Evolutionary conservation across 148 eudicot species (phyloP).

Genomic region (Camellia lanceoleosa): DNA sequence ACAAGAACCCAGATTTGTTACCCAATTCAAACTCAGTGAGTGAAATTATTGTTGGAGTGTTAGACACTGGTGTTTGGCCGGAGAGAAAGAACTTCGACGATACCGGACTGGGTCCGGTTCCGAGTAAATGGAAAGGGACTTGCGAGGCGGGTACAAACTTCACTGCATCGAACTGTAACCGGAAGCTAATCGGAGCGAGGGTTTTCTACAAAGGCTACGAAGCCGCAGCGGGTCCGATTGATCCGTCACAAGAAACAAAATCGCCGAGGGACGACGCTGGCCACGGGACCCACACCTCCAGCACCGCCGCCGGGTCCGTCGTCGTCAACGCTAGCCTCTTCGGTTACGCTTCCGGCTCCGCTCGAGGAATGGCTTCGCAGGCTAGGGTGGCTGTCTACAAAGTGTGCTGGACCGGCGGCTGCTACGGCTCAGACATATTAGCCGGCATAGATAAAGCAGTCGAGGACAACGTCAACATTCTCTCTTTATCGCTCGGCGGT

Average conservation of each 20-base stretch:
- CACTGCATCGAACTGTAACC: conserved; percentile 32
- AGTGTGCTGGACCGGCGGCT: conserved; percentile 61
- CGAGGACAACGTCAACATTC: conserved; percentile 48
- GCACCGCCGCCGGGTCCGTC: conserved; percentile 53
- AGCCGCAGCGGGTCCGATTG: conserved; percentile 41
- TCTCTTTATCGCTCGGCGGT: conserved; percentile 59
- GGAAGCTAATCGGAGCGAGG: conserved; percentile 45
- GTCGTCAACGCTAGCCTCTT: conserved; percentile 45
- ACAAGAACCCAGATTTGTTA: conserved; percentile 25
- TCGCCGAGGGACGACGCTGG: conserved; percentile 68
- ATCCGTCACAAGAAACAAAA: conserved; percentile 37
- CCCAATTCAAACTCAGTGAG: conserved; percentile 29
- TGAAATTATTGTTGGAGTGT: conserved; percentile 40
- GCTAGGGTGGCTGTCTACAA: conserved; percentile 60
- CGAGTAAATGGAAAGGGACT: conserved; percentile 39
- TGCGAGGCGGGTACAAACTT: conserved; percentile 45
- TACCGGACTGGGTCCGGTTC: conserved; percentile 38
- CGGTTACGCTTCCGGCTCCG: conserved; percentile 58
- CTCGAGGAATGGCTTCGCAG: conserved; percentile 62
- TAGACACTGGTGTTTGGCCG: conserved; percentile 55
- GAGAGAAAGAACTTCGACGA: conserved; percentile 44
- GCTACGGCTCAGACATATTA: conserved; percentile 58
- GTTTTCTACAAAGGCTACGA: conserved; percentile 55
- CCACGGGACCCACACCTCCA: conserved; percentile 69
- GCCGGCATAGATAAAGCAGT: conserved; percentile 57